phyloP scores from a whole-genome alignment of 2,329 filamentous ascomycete genomes.

The Colletotrichum acutatum region DNA sequence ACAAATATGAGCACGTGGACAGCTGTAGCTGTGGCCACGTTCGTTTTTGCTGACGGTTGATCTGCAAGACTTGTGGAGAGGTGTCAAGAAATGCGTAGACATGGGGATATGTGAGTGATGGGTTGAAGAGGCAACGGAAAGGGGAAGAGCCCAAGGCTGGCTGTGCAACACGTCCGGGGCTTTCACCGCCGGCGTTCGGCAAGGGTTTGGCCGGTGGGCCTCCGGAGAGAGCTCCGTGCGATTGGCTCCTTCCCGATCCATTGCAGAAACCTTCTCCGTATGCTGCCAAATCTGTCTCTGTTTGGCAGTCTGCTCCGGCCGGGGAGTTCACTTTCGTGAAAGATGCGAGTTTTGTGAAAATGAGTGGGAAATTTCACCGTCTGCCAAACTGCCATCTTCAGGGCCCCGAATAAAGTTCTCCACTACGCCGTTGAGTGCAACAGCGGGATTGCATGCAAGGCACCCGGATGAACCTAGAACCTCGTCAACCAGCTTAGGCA shows the following conservation, averaged over 20 bases:
- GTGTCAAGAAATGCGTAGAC: neutral
- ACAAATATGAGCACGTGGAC: slow-evolving; percentile 18
- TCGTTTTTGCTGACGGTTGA: neutral
- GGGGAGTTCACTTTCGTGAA: neutral
- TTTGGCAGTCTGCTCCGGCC: neutral
- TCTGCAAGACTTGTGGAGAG: slow-evolving; percentile 5
- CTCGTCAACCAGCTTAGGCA: neutral
- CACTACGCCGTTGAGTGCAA: neutral
- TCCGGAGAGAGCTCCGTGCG: slow-evolving; percentile 12
- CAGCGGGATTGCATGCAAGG: neutral
- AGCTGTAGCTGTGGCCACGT: slow-evolving; percentile 5
- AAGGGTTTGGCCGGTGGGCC: slow-evolving; percentile 22
- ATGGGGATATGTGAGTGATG: neutral
- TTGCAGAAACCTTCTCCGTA: slow-evolving; percentile 9
- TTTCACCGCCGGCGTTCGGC: slow-evolving; percentile 30
- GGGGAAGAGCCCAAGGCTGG: neutral
- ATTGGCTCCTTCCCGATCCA: slow-evolving; percentile 23
- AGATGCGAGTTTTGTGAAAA: neutral
- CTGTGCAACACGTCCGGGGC: neutral
- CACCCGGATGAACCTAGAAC: neutral
- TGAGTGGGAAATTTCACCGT: neutral
- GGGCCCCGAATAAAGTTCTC: neutral
- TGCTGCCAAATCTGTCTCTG: neutral
- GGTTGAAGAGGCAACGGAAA: neutral
- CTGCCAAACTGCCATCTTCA: neutral